Base-by-base conservation (phyloP, 208 protist species). In the Herpetomonas tarakana region DNA sequence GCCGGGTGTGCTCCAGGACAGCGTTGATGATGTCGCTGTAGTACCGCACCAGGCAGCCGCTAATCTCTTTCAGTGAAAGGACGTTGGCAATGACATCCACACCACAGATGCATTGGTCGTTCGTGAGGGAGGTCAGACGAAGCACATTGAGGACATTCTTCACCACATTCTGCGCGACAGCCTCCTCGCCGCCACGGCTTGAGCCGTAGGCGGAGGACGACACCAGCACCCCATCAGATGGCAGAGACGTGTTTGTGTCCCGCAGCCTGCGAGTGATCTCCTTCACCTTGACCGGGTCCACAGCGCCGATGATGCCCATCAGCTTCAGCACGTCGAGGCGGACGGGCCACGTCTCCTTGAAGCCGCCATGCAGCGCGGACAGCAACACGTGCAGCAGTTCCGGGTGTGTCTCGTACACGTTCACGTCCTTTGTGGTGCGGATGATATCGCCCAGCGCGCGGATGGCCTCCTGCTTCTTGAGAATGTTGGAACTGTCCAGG, bases 301-400 rank as follows among this genome's bases (percentile, higher is more conserved):
- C 76, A 1, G 91, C 91, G 7, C 91, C 91, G 58, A 96, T 89
- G 54, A 93, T 86, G 52, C 91, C 91, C 81, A 96, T 91, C 65
- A 96, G 71, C 67, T 91, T 83, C 30, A 96, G 70, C 41, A 94
- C 86, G 65, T 96, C 91, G 51, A 81, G 65, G 35, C 88, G 82
- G n/a, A 96, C 78, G 31, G 82, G 83, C 83, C 84, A 92, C 41
- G 81, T 79, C 62, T 96, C 88, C 65, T 96, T 94, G 56, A 92
- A 93, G 35, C 86, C 79, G 44, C 87, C 88, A 58, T 93, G 87
- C 38, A 96, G 65, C 4, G 86, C 78, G 18, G 87, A 81, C 50
- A 93, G 74, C 28, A 96, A 73, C 4, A 91, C 86, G 29, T 71
- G 74, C 50, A 96, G 80, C 50, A 96, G 71, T 54, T 89, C 81